Percentiles rank a stretch among this genome's conserved stretches.
These are phyloP conservation scores for Penicillium decumbens DNA, from an alignment of 2,329 filamentous ascomycete genomes.

Conservation along the genomic window DNA sequence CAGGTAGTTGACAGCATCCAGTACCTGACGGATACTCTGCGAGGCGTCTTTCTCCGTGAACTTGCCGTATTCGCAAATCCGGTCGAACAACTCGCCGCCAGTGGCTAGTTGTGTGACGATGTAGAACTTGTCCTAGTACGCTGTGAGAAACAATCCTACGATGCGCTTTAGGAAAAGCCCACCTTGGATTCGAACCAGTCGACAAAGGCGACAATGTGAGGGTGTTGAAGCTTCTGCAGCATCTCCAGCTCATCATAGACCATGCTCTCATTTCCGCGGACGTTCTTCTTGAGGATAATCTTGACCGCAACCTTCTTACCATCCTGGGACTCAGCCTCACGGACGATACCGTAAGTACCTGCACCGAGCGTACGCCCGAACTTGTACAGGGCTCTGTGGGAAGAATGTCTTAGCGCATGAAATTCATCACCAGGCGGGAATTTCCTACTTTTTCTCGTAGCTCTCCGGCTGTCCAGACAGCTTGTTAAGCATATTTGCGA, in stretches of 20 bases:
- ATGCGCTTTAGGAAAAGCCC: conserved; percentile 28
- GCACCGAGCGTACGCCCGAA: conserved; percentile 93
- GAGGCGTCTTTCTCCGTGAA: conserved; percentile 98
- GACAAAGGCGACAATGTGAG: conserved; percentile 93
- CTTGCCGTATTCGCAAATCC: conserved; percentile 95
- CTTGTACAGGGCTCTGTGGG: conserved; percentile 69
- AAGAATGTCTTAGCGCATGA: conserved; percentile 5
- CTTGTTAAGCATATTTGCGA: conserved; percentile 88
- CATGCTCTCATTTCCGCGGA: conserved; percentile 97
- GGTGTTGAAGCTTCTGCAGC: conserved; percentile 84
- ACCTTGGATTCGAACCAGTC: conserved; percentile 99
- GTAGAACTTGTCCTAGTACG: conserved; percentile 89
- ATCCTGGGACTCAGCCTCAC: conserved; percentile 79
- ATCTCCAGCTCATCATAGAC: conserved; percentile 95
- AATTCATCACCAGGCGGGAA: not conserved
- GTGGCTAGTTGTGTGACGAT: conserved; percentile 96
- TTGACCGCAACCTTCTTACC: conserved; percentile 86
- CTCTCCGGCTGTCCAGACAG: conserved; percentile 94
- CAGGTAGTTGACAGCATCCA: conserved; percentile 89
- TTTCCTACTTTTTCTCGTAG: conserved; percentile 89
- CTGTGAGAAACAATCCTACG: conserved; percentile 5
- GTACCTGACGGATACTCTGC: conserved; percentile 88
- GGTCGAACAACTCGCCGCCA: conserved; percentile 93
- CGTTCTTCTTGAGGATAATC: conserved; percentile 99
- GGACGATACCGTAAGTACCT: conserved; percentile 96